Evolutionary conservation across 768 basidiomycete genomes (phyloP), one percentile per base, ranked within the genome.

Genomic region (Kwoniella newhampshirensis): DNA sequence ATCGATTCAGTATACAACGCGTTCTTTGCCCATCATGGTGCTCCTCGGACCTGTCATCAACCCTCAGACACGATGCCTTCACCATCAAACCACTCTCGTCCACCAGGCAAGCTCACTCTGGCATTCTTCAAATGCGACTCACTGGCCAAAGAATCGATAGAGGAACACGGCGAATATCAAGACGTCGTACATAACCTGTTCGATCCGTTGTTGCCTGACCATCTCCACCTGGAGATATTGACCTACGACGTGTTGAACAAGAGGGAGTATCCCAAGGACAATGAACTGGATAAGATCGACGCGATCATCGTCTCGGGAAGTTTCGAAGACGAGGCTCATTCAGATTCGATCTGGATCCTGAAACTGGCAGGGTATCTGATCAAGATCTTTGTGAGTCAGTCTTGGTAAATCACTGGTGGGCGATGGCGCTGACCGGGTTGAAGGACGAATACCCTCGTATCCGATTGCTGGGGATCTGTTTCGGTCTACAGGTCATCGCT

Each of bases 131-230:
- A 64, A 46, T 70, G 68, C 51, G 68, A 70, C 51, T 55, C 59
- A 23, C 52, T 70, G 4, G 43, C 44, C 3, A 57, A 65, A 27
- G 61, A 64, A 18, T 52, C 63, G 15, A 51, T 48, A 1, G 56
- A 61, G 32, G 20, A 50, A n/a, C 65, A 70, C 30, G 68, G 68
- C 12, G 60, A 60, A 37, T 70, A 70, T 41, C 58, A 64, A 43
- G 67, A 69, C 40, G 64, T 69, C 49, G 23, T 66, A 2, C 65
- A 70, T 50, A 70, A 70, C 42, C 61, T 70, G 28, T 67, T 70
- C 43, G 55, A 62, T n/a, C 68, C 68, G 2, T 28, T 70, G 11
- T 50, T 70, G 12, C 61, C 60, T 6, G 26, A 48, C 23, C 60
- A 63, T 30, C 43, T 70, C 20, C 51, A 44, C 15, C 57, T 67